phyloP scores from a whole-genome alignment of 345 rosid species.

The Lepidium africanum region DNA sequence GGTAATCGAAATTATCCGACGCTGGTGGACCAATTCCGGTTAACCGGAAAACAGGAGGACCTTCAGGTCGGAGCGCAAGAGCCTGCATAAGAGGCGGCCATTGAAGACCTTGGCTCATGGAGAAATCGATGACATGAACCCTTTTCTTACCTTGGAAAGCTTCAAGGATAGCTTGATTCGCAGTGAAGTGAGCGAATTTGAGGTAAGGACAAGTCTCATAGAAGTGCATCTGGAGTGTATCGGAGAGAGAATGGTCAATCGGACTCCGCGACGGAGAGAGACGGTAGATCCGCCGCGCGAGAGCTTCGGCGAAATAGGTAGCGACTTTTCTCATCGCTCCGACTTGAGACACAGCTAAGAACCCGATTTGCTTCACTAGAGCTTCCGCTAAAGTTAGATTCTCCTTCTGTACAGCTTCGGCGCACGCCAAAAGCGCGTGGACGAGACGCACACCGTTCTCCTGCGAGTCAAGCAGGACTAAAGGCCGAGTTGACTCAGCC shows the following conservation, averaged over 20 bases:
- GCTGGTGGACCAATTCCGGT: conserved; percentile 79
- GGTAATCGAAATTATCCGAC: conserved; percentile 44
- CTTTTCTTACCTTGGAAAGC: conserved; percentile 56
- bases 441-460: conserved; percentile 72
- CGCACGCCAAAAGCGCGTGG: conserved; percentile 66
- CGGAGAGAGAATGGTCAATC: conserved; percentile 41
- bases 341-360: conserved; percentile 47
- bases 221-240: conserved; percentile 74
- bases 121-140: conserved; percentile 68
- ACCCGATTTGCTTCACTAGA: conserved; percentile 59
- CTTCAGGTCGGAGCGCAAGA: conserved; percentile 60
- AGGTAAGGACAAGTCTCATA: conserved; percentile 85
- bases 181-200: conserved; percentile 79
- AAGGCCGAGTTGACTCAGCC: conserved; percentile 35
- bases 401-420: conserved; percentile 61
- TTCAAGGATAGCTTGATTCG: conserved; percentile 78
- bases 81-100: conserved; percentile 91
- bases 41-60: conserved; percentile 62
- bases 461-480: conserved; percentile 62
- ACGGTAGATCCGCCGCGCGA: conserved; percentile 62
- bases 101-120: conserved; percentile 69
- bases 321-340: conserved; percentile 84
- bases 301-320: conserved; percentile 71
- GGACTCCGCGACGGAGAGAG: conserved; percentile 38
- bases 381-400: conserved; percentile 54